phyloP scores from a whole-genome alignment of 1,284 basidiomycete species.

The Leccinum griseonigrum region DNA sequence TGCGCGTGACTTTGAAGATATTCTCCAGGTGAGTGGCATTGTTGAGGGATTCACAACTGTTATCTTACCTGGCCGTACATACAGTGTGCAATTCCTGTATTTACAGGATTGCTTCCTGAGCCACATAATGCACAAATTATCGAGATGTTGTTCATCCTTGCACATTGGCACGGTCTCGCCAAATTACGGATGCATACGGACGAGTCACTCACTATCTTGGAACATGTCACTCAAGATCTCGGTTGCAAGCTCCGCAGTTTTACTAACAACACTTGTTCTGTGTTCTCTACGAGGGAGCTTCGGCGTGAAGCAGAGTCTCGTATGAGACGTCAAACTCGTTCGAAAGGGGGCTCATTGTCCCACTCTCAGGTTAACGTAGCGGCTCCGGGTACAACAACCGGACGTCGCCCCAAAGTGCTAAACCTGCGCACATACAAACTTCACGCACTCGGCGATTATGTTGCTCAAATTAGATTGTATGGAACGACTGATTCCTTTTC shows the following conservation, averaged over 20 bases:
- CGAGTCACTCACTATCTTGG: neutral
- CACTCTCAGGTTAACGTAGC: neutral
- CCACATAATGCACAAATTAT: neutral
- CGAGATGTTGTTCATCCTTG: neutral
- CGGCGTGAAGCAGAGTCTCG: neutral
- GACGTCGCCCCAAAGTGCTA: neutral
- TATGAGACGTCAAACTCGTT: neutral
- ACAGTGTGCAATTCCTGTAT: neutral
- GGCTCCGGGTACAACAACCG: neutral
- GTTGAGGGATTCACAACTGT: no score
- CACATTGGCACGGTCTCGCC: neutral
- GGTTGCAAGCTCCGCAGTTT: neutral
- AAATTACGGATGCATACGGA: neutral
- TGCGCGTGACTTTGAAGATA: no score
- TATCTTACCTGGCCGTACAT: neutral
- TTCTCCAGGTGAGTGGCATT: no score
- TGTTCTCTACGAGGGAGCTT: neutral
- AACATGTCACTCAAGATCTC: neutral
- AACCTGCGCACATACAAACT: neutral
- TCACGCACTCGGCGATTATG: neutral
- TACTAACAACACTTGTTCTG: neutral
- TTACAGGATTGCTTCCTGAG: neutral
- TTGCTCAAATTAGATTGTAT: neutral
- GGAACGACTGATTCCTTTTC: neutral
- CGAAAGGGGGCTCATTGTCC: neutral